Evolutionary conservation across 2,329 filamentous ascomycete genomes (phyloP), one percentile per base, ranked within the genome.

Genomic region (Canariomyces notabilis): DNA sequence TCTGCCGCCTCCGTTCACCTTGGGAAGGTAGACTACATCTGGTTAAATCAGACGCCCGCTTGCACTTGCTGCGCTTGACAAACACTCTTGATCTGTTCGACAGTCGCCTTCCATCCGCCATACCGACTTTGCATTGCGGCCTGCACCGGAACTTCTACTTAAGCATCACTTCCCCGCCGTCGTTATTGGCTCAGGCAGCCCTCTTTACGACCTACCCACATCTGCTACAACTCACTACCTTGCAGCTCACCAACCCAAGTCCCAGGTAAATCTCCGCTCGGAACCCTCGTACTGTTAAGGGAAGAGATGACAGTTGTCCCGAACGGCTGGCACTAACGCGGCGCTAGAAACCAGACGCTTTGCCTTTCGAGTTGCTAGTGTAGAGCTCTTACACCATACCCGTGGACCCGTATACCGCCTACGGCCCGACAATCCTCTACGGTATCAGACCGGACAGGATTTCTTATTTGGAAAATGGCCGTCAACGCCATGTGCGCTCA

Each of bases 401-500:
- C n/a, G 18, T 31, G 37, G 37, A 37, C 42, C 47, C 9, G 26
- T 29, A 8, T 26, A 26, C 18, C 18, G 37, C 36, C 34, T 37
- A 41, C 48, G 11, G 11, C 16, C 26, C n/a, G n/a, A 26, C 15
- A 11, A 16, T 12, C 26, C 26, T 8, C 26, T 8, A 29, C 26
- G 22, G 21, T 16, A 44, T 58, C 26, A 37, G 26, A 29, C 9
- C 9, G 18, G 15, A 33, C 5, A 33, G 31, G 31, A n/a, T n/a
- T 33, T 33, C 14, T 34, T 16, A 12, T n/a, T n/a, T n/a, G n/a
- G 6, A 63, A 44, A 49, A 76, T 76, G 73, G 72, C 71, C 50
- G 70, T 81, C 62, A 71, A 75, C 39, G 70, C 66, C 53, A 72
- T 72, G 49, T 84, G 81, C 61, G 70, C 72, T 31, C 81, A 85